Evolutionary conservation across 1,139 yeast species (phyloP), one percentile per base, ranked within the genome.

Genomic region (Kurtzmaniella quercitrusa): DNA sequence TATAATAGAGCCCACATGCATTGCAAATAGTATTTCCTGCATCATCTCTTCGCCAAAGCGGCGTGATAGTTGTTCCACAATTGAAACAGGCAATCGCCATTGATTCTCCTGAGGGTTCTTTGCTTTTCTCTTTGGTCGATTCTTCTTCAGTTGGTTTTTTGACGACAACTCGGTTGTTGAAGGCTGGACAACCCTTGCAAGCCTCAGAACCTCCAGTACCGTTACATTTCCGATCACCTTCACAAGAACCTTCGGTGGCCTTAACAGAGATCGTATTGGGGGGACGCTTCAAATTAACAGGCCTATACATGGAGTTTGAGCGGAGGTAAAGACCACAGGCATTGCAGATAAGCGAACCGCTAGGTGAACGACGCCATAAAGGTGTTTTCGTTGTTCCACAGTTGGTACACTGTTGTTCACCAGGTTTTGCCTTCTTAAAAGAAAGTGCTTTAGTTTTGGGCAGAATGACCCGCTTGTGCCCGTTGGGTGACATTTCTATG

Each of bases 141-240:
- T n/a, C 39, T 23, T 50, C 52, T 38, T 47, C 42, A 45, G 60
- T 45, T 14, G 5, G 7, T 17, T 45, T 43, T 21, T 59, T 55
- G 19, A 73, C 54, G 26, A 75, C 71, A 36, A 82, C 71, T 43
- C 94, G 71, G 62, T 87, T 87, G 56, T 86, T 85, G 57, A 63
- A 85, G 3, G 93, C 89, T 2, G 95, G 94, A 57, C 95, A 87
- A 3, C 91, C 89, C 49, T 81, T 74, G 59, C 95, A 87, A 2
- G 88, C 88, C 3, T 75, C 75, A 2, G 89, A 66, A 1, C 95
- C 95, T 3, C 95, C 95, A 1, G 93, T 86, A 2, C 95, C 95
- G 54, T 86, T 86, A 60, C 95, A 87, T 48, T 82, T 73, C 5
- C 95, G 95, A 53, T 84, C 88, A 9, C 95, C 95, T 45, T 82